Conservation (phyloP, 768 basidiomycete genomes). For the Lactarius akahatsu region DNA sequence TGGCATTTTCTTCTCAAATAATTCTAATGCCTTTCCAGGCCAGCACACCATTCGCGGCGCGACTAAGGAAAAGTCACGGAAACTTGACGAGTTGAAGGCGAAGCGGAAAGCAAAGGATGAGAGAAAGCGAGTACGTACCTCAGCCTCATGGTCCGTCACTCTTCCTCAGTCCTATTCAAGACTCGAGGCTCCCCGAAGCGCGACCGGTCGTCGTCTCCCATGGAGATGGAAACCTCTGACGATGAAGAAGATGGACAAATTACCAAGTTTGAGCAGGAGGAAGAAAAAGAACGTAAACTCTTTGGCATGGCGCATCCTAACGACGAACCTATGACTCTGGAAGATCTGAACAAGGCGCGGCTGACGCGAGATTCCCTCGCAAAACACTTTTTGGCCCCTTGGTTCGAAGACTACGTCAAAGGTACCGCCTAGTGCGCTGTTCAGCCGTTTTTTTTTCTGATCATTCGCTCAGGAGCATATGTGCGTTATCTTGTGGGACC, state of each 20-base stretch:
- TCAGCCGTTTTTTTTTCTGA: neutral
- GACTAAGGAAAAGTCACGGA: conserved; percentile 76
- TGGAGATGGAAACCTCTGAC: conserved; percentile 84
- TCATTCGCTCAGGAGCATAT: conserved; percentile 60
- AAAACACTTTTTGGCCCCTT: conserved; percentile 70
- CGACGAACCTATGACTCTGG: conserved; percentile 51
- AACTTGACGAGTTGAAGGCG: conserved; percentile 83
- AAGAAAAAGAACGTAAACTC: conserved; percentile 58
- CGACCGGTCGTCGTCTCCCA: conserved; percentile 75
- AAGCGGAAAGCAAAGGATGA: conserved; percentile 87
- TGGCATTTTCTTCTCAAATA: neutral
- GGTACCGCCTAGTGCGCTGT: conserved; percentile 44
- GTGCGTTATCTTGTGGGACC: conserved; percentile 80
- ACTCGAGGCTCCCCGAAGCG: conserved; percentile 58
- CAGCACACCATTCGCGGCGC: conserved; percentile 71
- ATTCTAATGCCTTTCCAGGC: conserved; percentile 42
- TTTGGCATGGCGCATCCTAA: conserved; percentile 44
- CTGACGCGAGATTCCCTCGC: conserved; percentile 71
- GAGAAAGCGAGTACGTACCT: conserved; percentile 66
- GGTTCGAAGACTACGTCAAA: conserved; percentile 82
- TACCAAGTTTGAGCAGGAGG: conserved; percentile 68
- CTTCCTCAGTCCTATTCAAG: conserved; percentile 28
- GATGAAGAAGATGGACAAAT: conserved; percentile 82
- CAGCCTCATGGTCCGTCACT: neutral
- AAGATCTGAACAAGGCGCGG: conserved; percentile 59